Base-by-base conservation (phyloP, 2,329 filamentous ascomycete species). In the Didymella sp. region DNA sequence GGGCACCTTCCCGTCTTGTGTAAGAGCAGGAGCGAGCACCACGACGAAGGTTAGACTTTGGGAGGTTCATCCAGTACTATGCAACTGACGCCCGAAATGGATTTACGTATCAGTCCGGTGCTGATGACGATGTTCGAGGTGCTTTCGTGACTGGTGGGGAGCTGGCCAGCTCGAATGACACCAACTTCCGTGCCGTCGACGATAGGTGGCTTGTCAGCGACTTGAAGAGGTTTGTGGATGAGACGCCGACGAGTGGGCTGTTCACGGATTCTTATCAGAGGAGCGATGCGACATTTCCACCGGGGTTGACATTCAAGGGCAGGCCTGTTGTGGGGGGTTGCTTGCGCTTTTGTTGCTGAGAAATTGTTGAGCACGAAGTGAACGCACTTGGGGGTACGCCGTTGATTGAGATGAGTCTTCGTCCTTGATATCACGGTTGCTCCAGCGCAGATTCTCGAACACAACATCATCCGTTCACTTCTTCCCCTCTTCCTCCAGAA, bases 251-350 rank as follows among this genome's bases (percentile, higher is more conserved):
- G 77, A 89, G 94, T 75, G 82, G 86, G 13, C 89, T 92, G 0
- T 84, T 96, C 49, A 92, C 90, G 2, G 92, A 96, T 75, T 78
- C 96, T 51, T 93, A 95, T 73, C 84, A 90, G 43, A 96, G 91
- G 0, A 90, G 95, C 71, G 89, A 87, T 6, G 78, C 84, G 30
- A 91, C 91, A 1, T 88, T 85, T 4, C 95, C 89, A 68, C 89
- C 91, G 0, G 88, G 87, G 0, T 84, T 88, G 13, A 82, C 83
- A 47, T 96, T 96, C 80, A 91, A 90, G 77, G 91, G 91, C 1
- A 80, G 92, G 38, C 92, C 92, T 1, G 92, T 96, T 4, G 87
- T 94, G 19, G 92, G 92, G 13, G 91, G 89, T 0, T 95, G 77
- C 96, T 95, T 80, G 89, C 91, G 2, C 91, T 92, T 71, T 79